A percentile compares a stretch with the other conserved stretches of the same genome.
phyloP scores from a whole-genome alignment of 108 stramenopile species.

The Nannochloropsis gaditana region DNA sequence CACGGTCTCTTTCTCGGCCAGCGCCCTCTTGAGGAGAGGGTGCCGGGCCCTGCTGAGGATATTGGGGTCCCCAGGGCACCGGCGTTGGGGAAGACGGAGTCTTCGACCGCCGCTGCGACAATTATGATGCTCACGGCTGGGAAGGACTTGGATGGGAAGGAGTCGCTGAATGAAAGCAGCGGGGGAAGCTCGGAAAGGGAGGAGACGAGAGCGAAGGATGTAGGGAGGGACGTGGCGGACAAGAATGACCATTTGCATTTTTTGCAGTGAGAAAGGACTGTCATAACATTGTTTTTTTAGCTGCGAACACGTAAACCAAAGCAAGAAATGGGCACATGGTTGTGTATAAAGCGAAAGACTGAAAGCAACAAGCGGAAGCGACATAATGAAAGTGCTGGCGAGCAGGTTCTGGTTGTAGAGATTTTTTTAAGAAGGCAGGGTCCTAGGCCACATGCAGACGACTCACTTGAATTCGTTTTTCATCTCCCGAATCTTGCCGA shows the following conservation, averaged over 20 bases:
- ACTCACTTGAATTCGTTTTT: constrained; percentile 26
- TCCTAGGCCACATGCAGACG: no score
- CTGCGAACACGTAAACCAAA: no score
- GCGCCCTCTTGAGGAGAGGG: no score
- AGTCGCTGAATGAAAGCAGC: neutral
- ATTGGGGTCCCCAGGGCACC: neutral
- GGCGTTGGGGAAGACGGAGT: neutral
- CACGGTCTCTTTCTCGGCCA: no score
- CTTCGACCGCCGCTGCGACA: neutral
- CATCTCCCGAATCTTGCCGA: constrained; percentile 33
- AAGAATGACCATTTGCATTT: constrained; percentile 6
- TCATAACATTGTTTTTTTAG: no score
- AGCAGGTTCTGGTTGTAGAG: no score
- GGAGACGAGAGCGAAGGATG: neutral
- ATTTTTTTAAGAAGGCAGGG: no score
- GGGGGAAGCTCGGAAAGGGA: neutral
- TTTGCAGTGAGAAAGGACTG: neutral
- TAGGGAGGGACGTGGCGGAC: neutral
- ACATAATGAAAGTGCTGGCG: no score
- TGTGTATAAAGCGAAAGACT: no score
- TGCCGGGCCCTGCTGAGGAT: no score
- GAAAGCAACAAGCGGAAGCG: no score
- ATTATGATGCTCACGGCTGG: neutral
- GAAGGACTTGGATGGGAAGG: neutral
- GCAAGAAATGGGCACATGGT: no score